Percentiles rank a stretch among this genome's conserved stretches.
Conservation (phyloP, 768 basidiomycete genomes). For the Auricularia auricula-judae region DNA sequence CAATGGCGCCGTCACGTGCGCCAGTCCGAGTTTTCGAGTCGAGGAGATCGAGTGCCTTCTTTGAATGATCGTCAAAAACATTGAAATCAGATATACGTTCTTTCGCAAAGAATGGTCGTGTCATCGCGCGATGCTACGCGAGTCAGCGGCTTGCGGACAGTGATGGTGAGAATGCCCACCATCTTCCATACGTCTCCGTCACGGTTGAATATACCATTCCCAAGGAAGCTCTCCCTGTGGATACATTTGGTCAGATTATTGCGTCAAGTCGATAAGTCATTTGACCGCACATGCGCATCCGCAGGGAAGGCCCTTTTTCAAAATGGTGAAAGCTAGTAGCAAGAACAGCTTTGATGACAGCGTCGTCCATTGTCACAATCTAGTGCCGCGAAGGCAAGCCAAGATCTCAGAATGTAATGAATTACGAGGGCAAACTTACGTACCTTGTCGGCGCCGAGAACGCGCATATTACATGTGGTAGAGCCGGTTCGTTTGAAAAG, state of each 20-base stretch:
- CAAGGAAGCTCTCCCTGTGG: constrained; percentile 46
- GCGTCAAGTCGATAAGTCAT: constrained; percentile 17
- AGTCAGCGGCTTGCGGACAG: constrained; percentile 8
- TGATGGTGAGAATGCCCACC: constrained; percentile 4
- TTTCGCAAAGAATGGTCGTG: constrained; percentile 64
- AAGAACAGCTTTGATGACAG: constrained; percentile 52
- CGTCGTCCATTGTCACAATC: constrained; percentile 69
- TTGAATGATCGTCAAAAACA: constrained; percentile 46
- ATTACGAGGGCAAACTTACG: constrained; percentile 14
- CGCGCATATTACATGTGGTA: constrained; percentile 56
- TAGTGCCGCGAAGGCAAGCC: constrained; percentile 14
- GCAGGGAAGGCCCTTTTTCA: constrained; percentile 38
- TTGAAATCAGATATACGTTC: constrained; percentile 63
- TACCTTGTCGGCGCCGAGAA: constrained; percentile 62
- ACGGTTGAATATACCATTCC: constrained; percentile 10
- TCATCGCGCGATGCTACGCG: constrained; percentile 47
- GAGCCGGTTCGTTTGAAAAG: constrained; percentile 61
- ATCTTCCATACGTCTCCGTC: constrained; percentile 44
- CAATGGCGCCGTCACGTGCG: constrained; percentile 31
- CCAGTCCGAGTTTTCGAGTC: constrained; percentile 32
- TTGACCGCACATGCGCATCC: too few relatives aligned
- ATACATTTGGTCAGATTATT: constrained; percentile 51
- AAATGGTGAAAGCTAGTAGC: constrained; percentile 58
- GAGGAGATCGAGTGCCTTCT: constrained; percentile 14
- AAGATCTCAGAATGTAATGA: neutral